Evolutionary conservation across 1,284 basidiomycete species (phyloP).

Genomic region (Pterula multifida): DNA sequence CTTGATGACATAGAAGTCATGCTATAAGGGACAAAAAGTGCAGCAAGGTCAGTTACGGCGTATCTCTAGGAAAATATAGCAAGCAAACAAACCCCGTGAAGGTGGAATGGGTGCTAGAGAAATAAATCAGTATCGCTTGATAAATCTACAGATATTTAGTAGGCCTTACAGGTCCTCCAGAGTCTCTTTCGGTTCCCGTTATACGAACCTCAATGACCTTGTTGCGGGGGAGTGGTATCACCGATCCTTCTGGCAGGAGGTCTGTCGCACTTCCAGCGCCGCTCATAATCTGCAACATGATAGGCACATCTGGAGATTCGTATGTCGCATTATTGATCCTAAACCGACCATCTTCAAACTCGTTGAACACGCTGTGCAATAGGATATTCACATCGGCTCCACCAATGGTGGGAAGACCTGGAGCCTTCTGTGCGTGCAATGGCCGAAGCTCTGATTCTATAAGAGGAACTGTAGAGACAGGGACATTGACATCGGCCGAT

Average conservation of each 20-base stretch:
- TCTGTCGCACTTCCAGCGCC: constrained; percentile 19
- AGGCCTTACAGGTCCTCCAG: not conserved
- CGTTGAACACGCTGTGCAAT: constrained; percentile 14
- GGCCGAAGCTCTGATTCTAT: constrained; percentile 3
- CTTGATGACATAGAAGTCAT: not conserved
- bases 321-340: constrained; percentile 16
- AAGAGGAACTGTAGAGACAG: constrained; percentile 5
- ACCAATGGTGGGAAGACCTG: not conserved
- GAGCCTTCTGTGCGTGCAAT: not conserved
- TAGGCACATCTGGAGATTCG: constrained; percentile 18
- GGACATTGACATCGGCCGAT: not conserved
- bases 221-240: constrained; percentile 15
- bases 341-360: constrained; percentile 9
- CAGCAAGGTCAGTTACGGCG: not conserved
- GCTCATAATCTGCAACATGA: constrained; percentile 26
- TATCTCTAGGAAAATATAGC: not conserved
- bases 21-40: not conserved
- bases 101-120: not conserved
- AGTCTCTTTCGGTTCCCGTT: not conserved
- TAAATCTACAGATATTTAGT: not conserved
- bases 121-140: not conserved
- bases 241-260: constrained; percentile 19
- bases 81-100: not conserved
- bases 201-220: constrained; percentile 3
- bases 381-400: not conserved